Evolutionary conservation across 176 grass and related monocot species (phyloP).

Genomic region (Dactylis glomerata): DNA sequence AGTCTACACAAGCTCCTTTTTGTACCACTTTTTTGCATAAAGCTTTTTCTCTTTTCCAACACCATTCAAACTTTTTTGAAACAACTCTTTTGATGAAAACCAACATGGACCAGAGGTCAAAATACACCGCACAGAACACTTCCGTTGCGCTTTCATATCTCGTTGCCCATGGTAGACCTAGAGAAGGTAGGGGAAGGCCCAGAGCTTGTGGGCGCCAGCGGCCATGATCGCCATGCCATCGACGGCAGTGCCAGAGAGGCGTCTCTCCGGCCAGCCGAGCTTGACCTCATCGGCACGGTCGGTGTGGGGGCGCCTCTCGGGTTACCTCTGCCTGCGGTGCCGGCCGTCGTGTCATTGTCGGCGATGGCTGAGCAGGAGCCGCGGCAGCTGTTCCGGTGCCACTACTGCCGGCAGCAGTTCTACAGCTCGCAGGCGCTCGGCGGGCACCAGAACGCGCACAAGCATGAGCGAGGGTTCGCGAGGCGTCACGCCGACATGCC

Average conservation of each 20-base stretch:
- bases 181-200: background rate
- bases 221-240: background rate
- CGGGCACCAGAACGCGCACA: conserved; percentile 96
- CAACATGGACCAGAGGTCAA: too few species aligned
- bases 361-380: conserved; percentile 25
- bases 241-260: background rate
- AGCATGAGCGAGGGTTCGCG: conserved; percentile 42
- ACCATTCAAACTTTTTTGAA: too few species aligned
- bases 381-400: conserved; percentile 49
- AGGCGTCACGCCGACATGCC: conserved; percentile 7
- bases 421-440: conserved; percentile 87
- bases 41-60: too few species aligned
- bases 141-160: background rate
- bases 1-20: too few species aligned
- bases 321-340: background rate
- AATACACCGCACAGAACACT: background rate
- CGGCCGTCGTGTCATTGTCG: background rate
- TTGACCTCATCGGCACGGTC: conserved; percentile 40
- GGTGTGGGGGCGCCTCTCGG: background rate
- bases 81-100: too few species aligned
- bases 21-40: too few species aligned
- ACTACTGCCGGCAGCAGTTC: conserved; percentile 61
- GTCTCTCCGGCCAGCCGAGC: conserved; percentile 13
- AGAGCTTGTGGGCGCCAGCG: background rate
- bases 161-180: background rate